Base-by-base conservation (phyloP, 1,284 basidiomycete species). In the Ustilago nuda region DNA sequence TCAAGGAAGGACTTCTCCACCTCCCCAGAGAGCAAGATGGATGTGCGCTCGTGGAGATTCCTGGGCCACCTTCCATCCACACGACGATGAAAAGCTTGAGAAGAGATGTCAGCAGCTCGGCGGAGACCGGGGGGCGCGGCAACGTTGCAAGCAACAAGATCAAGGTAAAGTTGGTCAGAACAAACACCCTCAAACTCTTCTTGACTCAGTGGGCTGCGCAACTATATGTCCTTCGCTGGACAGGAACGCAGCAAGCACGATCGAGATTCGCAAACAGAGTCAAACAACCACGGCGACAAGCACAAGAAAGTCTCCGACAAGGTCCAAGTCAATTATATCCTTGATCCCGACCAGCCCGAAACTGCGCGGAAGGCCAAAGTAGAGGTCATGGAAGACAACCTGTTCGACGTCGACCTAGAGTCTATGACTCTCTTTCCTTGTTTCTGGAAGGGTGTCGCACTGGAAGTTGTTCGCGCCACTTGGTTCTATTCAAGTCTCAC, bases 401-500 rank as follows among this genome's bases (percentile, higher is more conserved):
- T 85, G 46, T 85, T 84, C 59, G 83, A 84, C 41, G 84, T 84
- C 36, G 82, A 85, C 36, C 61, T 84, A 41, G 66, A 72, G 23
- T 56, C 51, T n/a, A 83, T 83, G 84, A 72, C 72, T 5, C 75
- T 87, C 27, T 86, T 79, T 52, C 87, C 87, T 2, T 85, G 82
- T 52, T 87, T 87, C 56, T 87, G 86, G 86, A 81, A 82, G 56
- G 86, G 86, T 13, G 78, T 78, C 3, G 72, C 81, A 32, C 83
- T 87, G 50, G 76, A 79, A 30, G 81, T 87, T 13, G 77, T 85
- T 4, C 78, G 82, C 1, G 82, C 82, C 0, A 84, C 82, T 3
- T 87, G 86, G 86, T 87, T 87, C 79, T 87, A 87, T 69, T 81
- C 83, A 2, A 71, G 80, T 3, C 66, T 77, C 17, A 72, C 66